These are phyloP conservation scores for Penicillium sp. DNA, from an alignment of 2,329 filamentous ascomycete species.

Conservation along the genomic window DNA sequence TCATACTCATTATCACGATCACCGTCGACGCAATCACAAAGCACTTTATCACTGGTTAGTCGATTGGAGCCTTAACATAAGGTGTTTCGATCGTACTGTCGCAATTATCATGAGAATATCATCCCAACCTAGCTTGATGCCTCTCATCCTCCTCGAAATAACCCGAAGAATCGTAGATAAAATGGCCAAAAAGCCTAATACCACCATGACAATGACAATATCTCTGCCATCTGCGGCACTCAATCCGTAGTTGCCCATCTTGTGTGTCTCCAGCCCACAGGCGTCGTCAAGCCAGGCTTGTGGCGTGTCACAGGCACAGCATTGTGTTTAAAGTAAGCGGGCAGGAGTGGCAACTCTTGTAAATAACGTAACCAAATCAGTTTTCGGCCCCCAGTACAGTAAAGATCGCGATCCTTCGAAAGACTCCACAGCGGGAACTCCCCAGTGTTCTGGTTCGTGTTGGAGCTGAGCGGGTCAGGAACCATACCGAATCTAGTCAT, in stretches of 20 bases:
- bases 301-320: no score
- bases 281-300: no score
- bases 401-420: background rate
- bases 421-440: background rate
- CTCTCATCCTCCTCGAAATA: constrained; percentile 1
- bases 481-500: no score
- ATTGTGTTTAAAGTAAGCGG: no score
- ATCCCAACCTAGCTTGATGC: background rate
- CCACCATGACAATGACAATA: background rate
- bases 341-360: no score
- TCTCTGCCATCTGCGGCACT: background rate
- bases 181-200: background rate
- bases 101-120: constrained; percentile 3
- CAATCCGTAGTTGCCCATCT: background rate
- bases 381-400: background rate
- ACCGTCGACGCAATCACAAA: constrained; percentile 1
- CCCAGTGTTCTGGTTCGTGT: no score
- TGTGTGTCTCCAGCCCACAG: background rate
- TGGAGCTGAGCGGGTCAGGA: no score
- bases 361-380: no score
- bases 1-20: constrained; percentile 1
- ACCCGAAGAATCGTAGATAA: background rate
- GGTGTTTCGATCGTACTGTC: background rate
- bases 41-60: background rate
- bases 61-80: background rate